Conservation (phyloP, 2,329 filamentous ascomycete species). For the Talaromyces sp. region DNA sequence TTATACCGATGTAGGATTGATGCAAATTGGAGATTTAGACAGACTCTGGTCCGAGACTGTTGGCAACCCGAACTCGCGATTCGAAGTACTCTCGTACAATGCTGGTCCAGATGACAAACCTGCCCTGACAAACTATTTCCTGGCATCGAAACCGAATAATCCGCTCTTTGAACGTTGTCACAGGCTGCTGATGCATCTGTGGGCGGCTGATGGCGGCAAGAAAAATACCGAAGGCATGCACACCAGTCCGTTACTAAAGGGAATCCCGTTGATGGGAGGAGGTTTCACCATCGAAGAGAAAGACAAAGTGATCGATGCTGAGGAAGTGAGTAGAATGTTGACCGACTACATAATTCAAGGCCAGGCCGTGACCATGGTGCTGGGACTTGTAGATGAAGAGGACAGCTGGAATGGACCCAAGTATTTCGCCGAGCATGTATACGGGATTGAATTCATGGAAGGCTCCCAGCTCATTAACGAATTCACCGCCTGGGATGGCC, state of each 20-base stretch:
- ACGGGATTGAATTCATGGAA: constrained; percentile 47
- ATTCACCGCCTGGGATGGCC: constrained; percentile 49
- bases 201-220: constrained; percentile 44
- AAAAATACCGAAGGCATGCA: constrained; percentile 51
- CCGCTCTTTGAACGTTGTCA: constrained; percentile 48
- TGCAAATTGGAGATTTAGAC: constrained; percentile 56
- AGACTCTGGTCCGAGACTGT: constrained; percentile 50
- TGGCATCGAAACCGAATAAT: constrained; percentile 38
- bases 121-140: constrained; percentile 48
- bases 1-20: constrained; percentile 54
- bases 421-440: constrained; percentile 48
- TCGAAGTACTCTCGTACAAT: constrained; percentile 48
- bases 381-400: constrained; percentile 49
- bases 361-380: constrained; percentile 49
- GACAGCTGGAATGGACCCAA: constrained; percentile 52
- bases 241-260: constrained; percentile 44
- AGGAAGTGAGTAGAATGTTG: constrained; percentile 42
- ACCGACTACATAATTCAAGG: constrained; percentile 57
- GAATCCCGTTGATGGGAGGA: constrained; percentile 33
- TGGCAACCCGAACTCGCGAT: constrained; percentile 42
- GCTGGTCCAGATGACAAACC: constrained; percentile 30
- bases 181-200: constrained; percentile 48
- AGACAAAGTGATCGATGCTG: constrained; percentile 29
- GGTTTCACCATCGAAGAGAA: constrained; percentile 24
- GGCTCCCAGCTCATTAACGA: constrained; percentile 52